A percentile compares a stretch with the other conserved stretches of the same genome.
Evolutionary conservation across 495 filamentous ascomycete species (phyloP).

Genomic region (Jackrogersella multiformis): DNA sequence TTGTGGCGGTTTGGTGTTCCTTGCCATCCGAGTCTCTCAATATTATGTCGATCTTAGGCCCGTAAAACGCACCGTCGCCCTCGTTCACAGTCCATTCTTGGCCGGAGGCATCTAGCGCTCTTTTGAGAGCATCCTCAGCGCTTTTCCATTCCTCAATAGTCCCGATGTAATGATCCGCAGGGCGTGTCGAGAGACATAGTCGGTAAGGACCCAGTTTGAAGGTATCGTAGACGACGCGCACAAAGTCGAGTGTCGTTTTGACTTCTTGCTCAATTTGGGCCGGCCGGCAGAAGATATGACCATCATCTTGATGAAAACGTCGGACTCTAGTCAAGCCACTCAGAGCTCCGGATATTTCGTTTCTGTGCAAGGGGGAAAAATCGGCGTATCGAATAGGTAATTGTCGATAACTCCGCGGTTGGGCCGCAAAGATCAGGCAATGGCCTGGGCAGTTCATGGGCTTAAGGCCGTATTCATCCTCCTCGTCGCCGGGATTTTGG

Average conservation of each 20-base stretch:
- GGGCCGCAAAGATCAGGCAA: constrained; percentile 82
- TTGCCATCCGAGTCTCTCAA: constrained; percentile 84
- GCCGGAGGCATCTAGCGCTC: constrained; percentile 72
- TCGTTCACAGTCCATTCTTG: constrained; percentile 75
- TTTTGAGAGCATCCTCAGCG: constrained; percentile 76
- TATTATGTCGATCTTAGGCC: constrained; percentile 93
- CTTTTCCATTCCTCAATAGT: constrained; percentile 80
- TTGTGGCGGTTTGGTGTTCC: constrained; percentile 89
- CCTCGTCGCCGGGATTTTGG: constrained; percentile 56
- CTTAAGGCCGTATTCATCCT: constrained; percentile 88
- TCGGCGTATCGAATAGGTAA: constrained; percentile 92
- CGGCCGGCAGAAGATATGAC: constrained; percentile 92
- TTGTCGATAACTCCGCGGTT: constrained; percentile 78
- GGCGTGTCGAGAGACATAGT: constrained; percentile 83
- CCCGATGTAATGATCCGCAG: constrained; percentile 79
- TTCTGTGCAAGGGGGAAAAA: constrained; percentile 90
- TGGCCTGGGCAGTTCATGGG: constrained; percentile 98
- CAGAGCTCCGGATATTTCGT: constrained; percentile 86
- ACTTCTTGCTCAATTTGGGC: constrained; percentile 86
- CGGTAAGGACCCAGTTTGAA: constrained; percentile 79
- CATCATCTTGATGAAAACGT: constrained; percentile 96
- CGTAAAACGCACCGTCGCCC: constrained; percentile 93
- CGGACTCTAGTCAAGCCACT: constrained; percentile 88
- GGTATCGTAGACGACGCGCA: constrained; percentile 77
- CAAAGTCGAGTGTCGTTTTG: constrained; percentile 78